Conservation (phyloP, 768 basidiomycete species). For the Leccinellum rugosiceps region DNA sequence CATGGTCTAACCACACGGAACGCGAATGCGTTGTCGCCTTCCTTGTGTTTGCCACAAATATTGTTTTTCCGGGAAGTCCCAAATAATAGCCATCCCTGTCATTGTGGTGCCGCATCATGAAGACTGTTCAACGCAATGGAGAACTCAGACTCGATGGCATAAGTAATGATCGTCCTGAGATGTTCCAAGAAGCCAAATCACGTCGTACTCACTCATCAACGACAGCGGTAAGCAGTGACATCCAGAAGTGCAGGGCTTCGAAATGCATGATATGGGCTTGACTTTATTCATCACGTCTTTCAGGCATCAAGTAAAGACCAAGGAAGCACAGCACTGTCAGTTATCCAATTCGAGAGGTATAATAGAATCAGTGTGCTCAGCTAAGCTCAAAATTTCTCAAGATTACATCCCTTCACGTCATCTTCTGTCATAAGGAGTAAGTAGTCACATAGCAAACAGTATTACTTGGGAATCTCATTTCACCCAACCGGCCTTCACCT, state of each 20-base stretch:
- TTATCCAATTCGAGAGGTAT: neutral
- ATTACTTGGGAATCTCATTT: neutral
- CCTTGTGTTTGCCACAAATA: too few relatives aligned
- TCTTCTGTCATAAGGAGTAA: neutral
- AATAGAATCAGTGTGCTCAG: neutral
- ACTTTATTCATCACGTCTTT: neutral
- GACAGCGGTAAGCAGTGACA: slow-evolving; percentile 18
- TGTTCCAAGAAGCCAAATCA: slow-evolving; percentile 19
- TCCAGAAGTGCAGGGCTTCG: neutral
- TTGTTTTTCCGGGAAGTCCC: too few relatives aligned
- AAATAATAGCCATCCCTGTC: too few relatives aligned
- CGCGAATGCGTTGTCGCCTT: too few relatives aligned
- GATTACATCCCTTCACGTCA: neutral
- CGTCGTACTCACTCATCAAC: slow-evolving; percentile 21
- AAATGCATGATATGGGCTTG: neutral
- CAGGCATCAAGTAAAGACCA: neutral
- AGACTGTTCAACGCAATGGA: neutral
- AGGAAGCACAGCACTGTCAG: neutral
- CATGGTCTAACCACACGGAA: too few relatives aligned
- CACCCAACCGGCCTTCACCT: neutral
- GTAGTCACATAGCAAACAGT: neutral
- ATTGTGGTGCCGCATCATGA: too few relatives aligned
- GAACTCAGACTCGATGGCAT: slow-evolving; percentile 16
- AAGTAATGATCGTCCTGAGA: slow-evolving; percentile 11
- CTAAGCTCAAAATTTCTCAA: neutral